phyloP scores from a whole-genome alignment of 345 rosid genomes.

The Eucalyptus curtisii region DNA sequence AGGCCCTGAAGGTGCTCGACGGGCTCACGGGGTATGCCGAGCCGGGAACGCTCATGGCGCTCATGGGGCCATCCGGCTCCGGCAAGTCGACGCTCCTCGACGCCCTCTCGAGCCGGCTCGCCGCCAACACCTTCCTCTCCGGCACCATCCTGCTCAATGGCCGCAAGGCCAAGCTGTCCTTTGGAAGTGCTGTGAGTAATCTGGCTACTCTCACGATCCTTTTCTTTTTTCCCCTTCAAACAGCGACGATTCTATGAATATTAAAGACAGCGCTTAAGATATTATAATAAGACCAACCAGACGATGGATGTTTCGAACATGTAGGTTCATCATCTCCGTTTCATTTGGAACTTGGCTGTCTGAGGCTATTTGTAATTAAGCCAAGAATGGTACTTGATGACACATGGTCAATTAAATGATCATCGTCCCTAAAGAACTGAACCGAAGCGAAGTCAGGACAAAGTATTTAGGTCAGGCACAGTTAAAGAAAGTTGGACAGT shows the following conservation, averaged over 20 bases:
- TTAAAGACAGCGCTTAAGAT: background rate
- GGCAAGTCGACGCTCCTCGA: slow-evolving; percentile 94
- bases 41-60: slow-evolving; percentile 75
- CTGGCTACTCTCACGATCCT: background rate
- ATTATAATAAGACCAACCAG: background rate
- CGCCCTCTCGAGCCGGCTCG: slow-evolving; percentile 82
- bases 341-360: background rate
- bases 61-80: slow-evolving; percentile 97
- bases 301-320: background rate
- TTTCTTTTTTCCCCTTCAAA: background rate
- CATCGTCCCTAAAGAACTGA: background rate
- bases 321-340: background rate
- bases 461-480: background rate
- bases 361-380: background rate
- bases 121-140: slow-evolving; percentile 80
- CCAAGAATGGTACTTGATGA: background rate
- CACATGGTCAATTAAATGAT: background rate
- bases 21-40: slow-evolving; percentile 86
- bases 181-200: slow-evolving; percentile 76
- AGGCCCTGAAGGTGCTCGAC: slow-evolving; percentile 64
- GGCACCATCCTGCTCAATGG: slow-evolving; percentile 87
- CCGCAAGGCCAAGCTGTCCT: slow-evolving; percentile 85
- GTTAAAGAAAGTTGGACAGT: background rate
- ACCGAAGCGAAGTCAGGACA: background rate
- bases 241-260: background rate